Percentiles rank a stretch among this genome's conserved stretches.
Conservation (phyloP, 2,329 filamentous ascomycete species). For the Coniochaeta ligniaria region DNA sequence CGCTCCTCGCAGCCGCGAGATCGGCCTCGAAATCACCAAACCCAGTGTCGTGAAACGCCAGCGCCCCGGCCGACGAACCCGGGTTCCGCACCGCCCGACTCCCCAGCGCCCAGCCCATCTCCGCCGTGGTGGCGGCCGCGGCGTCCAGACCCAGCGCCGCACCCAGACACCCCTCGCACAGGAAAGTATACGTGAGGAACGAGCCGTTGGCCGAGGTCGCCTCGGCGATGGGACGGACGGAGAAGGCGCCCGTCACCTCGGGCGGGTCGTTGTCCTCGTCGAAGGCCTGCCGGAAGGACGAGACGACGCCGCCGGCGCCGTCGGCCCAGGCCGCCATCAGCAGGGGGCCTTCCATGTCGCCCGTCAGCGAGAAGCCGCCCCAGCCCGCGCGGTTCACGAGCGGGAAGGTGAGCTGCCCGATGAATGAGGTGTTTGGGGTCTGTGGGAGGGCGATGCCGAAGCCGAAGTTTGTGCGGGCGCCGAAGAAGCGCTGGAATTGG, state of each 20-base stretch:
- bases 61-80: slow-evolving; percentile 12
- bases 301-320: slow-evolving; percentile 26
- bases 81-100: slow-evolving; percentile 15
- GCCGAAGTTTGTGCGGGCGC: slow-evolving; percentile 27
- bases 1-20: slow-evolving; percentile 31
- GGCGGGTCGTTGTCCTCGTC: slow-evolving; percentile 33
- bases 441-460: slow-evolving; percentile 36
- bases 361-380: slow-evolving; percentile 35
- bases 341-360: slow-evolving; percentile 35
- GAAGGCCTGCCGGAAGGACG: slow-evolving; percentile 34
- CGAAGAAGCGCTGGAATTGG: slow-evolving; percentile 29
- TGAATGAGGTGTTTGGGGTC: slow-evolving; percentile 31
- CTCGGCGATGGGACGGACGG: slow-evolving; percentile 29
- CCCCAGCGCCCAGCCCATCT: slow-evolving; percentile 29
- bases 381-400: slow-evolving; percentile 31
- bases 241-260: slow-evolving; percentile 32
- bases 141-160: slow-evolving; percentile 19
- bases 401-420: slow-evolving; percentile 37
- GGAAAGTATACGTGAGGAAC: slow-evolving; percentile 36
- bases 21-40: slow-evolving; percentile 64
- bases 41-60: slow-evolving; percentile 41
- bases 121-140: slow-evolving; percentile 15
- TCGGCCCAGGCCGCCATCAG: slow-evolving; percentile 37
- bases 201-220: slow-evolving; percentile 34
- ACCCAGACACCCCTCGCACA: slow-evolving; percentile 30